Evolutionary conservation across 176 grass and related monocot species (phyloP).

Genomic region (Zoysia pacifica): DNA sequence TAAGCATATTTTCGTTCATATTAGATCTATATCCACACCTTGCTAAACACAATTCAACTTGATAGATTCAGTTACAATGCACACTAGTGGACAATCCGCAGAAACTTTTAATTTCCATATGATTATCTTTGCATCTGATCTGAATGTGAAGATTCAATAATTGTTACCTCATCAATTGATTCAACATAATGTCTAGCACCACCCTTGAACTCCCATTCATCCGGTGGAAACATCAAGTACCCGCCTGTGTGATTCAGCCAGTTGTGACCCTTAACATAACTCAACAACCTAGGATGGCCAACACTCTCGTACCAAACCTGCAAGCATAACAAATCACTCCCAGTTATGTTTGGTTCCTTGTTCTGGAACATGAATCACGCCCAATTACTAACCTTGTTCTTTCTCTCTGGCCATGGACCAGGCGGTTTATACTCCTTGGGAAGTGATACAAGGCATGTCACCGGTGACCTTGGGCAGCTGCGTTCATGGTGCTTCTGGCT

Average conservation of each 20-base stretch:
- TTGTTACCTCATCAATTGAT: slow-evolving; percentile 77
- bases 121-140: slow-evolving; percentile 9
- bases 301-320: slow-evolving; percentile 85
- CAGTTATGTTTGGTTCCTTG: neutral
- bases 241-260: slow-evolving; percentile 72
- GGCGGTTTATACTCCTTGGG: slow-evolving; percentile 79
- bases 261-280: slow-evolving; percentile 62
- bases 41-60: neutral
- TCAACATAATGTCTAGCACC: slow-evolving; percentile 72
- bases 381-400: slow-evolving; percentile 55
- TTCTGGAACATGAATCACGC: neutral
- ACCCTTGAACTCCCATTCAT: slow-evolving; percentile 81
- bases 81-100: slow-evolving; percentile 6
- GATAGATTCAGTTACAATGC: neutral
- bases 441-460: slow-evolving; percentile 74
- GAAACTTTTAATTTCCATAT: slow-evolving; percentile 12
- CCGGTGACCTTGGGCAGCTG: slow-evolving; percentile 71
- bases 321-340: slow-evolving; percentile 18
- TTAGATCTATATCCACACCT: neutral
- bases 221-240: slow-evolving; percentile 62
- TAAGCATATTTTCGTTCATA: neutral
- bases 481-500: slow-evolving; percentile 76
- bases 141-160: slow-evolving; percentile 17
- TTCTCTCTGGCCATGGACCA: slow-evolving; percentile 73
- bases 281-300: slow-evolving; percentile 72